Evolutionary conservation across 345 rosid genomes (phyloP).

Genomic region (Lumnitzera littorea): DNA sequence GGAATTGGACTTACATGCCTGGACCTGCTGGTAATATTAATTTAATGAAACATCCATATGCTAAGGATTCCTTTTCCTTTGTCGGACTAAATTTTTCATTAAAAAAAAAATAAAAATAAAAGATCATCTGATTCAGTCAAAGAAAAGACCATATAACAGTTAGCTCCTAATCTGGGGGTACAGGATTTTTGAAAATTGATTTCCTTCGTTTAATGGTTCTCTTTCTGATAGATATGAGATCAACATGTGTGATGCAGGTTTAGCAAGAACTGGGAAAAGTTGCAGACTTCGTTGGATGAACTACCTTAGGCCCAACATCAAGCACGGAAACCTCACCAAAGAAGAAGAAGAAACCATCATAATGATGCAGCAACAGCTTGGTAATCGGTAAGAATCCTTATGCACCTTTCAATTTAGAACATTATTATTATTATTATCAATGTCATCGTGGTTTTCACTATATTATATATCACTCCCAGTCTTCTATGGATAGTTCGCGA

Average conservation of each 20-base stretch:
- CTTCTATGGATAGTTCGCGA: neutral
- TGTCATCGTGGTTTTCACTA: too few species aligned
- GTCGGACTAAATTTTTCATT: neutral
- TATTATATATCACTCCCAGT: neutral
- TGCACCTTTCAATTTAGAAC: neutral
- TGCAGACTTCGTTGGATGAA: slow-evolving; percentile 25
- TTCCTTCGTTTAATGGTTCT: neutral
- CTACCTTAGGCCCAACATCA: slow-evolving; percentile 15
- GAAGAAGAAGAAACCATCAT: slow-evolving; percentile 16
- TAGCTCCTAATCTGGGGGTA: too few species aligned
- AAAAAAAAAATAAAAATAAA: neutral
- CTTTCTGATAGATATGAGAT: too few species aligned
- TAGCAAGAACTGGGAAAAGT: slow-evolving; percentile 17
- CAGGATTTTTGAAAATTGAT: too few species aligned
- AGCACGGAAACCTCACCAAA: slow-evolving; percentile 12
- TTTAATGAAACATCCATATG: neutral
- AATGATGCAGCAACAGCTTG: slow-evolving; percentile 7
- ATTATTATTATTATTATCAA: neutral
- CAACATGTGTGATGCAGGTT: neutral
- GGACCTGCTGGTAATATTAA: neutral
- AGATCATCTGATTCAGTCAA: too few species aligned
- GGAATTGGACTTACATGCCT: slow-evolving; percentile 5
- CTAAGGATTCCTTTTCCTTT: neutral
- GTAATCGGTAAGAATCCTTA: slow-evolving; percentile 11
- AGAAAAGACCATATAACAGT: too few species aligned